Percentiles rank a stretch among this genome's conserved stretches.
phyloP scores from a whole-genome alignment of 148 eudicot species.

The Polygonum aviculare region DNA sequence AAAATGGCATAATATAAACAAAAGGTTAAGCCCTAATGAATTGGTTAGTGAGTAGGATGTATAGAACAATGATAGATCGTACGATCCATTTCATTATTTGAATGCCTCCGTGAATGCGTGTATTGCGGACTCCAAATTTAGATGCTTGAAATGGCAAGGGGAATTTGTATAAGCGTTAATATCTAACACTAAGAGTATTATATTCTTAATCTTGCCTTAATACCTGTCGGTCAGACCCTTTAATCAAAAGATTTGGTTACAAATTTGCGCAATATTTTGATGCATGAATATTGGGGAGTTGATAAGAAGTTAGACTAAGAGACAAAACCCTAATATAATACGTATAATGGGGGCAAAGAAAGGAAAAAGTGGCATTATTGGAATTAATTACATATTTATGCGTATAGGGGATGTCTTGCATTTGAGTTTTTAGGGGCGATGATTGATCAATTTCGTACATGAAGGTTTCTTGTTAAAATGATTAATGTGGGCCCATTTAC shows the following conservation, averaged over 20 bases:
- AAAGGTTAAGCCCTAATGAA: no score
- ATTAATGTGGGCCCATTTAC: neutral
- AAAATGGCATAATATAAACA: no score
- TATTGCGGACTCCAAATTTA: no score
- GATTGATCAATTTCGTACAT: neutral
- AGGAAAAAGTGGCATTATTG: neutral
- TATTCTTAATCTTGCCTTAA: neutral
- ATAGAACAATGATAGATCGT: no score
- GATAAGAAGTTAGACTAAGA: conserved; percentile 4
- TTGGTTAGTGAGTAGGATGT: no score
- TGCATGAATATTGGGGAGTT: conserved; percentile 9
- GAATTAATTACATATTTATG: neutral
- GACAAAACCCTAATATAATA: neutral
- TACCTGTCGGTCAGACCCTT: neutral
- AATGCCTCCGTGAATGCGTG: no score
- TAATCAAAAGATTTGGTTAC: neutral
- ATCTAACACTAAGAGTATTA: no score
- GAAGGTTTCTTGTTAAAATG: neutral
- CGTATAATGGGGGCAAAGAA: neutral
- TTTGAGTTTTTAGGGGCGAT: neutral
- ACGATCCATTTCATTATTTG: no score
- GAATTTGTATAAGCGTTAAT: no score
- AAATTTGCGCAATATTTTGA: neutral
- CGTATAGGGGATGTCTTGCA: neutral
- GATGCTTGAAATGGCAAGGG: no score